Base-by-base conservation (phyloP, 2,329 filamentous ascomycete genomes). In the Aureobasidium sp. region DNA sequence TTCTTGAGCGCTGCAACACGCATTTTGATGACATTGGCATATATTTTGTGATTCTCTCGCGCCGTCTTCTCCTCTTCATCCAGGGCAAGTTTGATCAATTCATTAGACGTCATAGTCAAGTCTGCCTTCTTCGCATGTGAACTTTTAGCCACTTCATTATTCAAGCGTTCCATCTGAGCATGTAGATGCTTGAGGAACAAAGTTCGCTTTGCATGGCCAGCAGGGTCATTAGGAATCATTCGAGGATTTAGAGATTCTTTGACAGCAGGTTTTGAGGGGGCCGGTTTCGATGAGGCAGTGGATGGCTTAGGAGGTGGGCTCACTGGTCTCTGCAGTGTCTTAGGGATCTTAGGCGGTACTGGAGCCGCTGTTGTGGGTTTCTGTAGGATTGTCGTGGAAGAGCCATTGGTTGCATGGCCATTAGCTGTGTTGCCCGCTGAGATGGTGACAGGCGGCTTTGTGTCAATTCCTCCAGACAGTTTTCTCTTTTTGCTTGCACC, bases 21-120 rank as follows among this genome's bases (percentile, higher is more conserved):
- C 66, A 91, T 89, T 71, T 92, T 95, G 72, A 97, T 85, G 29
- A 91, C 79, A 68, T 96, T 96, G 8, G 82, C 79, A 70, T 99
- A 99, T 32, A 97, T 84, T 0, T 82, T 75, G 1, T 82, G 76
- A 64, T 87, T 87, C 17, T 87, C 84, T 13, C 79, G 79, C 1
- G 91, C 91, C 8, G 85, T 78, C 39, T 83, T 83, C 71, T 96
- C 86, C 75, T 99, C 95, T 64, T 92, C 85, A 67, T 93, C 88
- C 1, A 93, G 77, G 0, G 85, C 84, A 64, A 84, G 78, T 66
- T 82, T 83, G 64, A 91, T 87, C 26, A 92, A 78, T 50, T 87
- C 82, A 69, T 90, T 85, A 1, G 84, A 79, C 1, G 82, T 82
- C 51, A 91, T 72, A 17, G 86, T 69, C 2, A 89, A 76, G n/a